These are phyloP conservation scores for Penicillium sp. DNA, from an alignment of 2,329 filamentous ascomycete species.

Conservation along the genomic window DNA sequence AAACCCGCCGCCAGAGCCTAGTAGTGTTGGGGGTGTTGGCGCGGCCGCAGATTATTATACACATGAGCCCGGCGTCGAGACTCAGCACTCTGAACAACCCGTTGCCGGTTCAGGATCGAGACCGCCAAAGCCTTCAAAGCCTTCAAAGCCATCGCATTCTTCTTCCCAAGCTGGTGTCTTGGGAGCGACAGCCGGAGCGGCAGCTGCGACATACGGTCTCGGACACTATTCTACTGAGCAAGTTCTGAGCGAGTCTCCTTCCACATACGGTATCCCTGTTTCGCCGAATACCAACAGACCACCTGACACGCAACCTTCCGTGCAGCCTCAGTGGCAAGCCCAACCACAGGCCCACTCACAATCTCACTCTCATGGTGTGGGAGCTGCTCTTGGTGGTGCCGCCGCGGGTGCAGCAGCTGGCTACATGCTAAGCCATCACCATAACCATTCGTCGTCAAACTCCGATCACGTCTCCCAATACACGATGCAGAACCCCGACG, in stretches of 20 bases:
- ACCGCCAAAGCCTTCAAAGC: conserved; percentile 35
- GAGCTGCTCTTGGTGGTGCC: conserved; percentile 42
- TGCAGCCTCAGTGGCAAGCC: conserved; percentile 20
- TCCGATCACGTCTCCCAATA: conserved; percentile 36
- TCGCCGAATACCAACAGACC: conserved; percentile 28
- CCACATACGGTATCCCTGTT: conserved; percentile 27
- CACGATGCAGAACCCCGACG: conserved; percentile 37
- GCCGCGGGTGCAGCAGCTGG: conserved; percentile 49
- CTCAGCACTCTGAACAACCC: conserved; percentile 19
- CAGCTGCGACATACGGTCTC: conserved; percentile 50
- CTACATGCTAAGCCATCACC: conserved; percentile 44
- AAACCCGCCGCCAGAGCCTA: conserved; percentile 64
- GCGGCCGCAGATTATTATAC: conserved; percentile 64
- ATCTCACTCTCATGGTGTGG: conserved; percentile 38
- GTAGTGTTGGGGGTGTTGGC: conserved; percentile 49
- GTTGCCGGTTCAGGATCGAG: conserved; percentile 25
- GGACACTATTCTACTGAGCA: conserved; percentile 36
- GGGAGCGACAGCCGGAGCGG: conserved; percentile 35
- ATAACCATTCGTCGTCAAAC: conserved; percentile 37
- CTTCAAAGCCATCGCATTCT: conserved; percentile 33
- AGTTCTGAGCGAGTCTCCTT: conserved; percentile 27
- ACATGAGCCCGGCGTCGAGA: conserved; percentile 29
- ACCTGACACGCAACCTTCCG: conserved; percentile 26
- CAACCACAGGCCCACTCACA: conserved; percentile 32
- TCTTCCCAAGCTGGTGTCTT: conserved; percentile 38